Evolutionary conservation across 176 grass and related monocot genomes (phyloP), one percentile per base, ranked within the genome.

Genomic region (Aechmea fasciata): DNA sequence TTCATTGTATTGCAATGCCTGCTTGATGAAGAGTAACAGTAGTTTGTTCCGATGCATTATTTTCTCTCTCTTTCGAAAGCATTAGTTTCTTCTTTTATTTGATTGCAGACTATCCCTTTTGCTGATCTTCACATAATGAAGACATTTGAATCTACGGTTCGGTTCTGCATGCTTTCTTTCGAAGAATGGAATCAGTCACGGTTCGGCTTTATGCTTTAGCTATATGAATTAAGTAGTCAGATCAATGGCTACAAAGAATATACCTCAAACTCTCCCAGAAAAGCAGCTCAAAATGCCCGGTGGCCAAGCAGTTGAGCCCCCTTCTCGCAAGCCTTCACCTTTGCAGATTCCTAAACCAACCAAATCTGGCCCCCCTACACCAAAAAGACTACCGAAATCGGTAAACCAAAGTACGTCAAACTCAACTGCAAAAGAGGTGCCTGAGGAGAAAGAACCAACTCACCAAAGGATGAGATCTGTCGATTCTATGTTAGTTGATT

Each of bases 201-300:
- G 63, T 11, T 18, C 10, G 15, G 33, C 0, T 54, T 75, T 66
- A 47, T 62, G 28, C 48, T 25, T 28, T 52, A 73, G 68, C 64
- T 50, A 69, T 50, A 68, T 25, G 53, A 57, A 53, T 17, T 13
- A 15, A 57, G 10, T 15, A 24, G 11, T 75, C 15, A 24, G 33
- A 20, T 47, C 63, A 65, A 82, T 82, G 85, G 72, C 83, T 78
- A 82, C 85, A 52, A 83, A 91, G 66, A 49, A 71, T 33, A 47
- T 81, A 17, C 65, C 53, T 67, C 80, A 78, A 67, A 50, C 63
- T 66, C 14, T 71, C 19, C 18, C 70, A 29, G 63, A n/a, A 53
- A 48, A 75, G 53, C 62, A 41, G 2, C 62, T 75, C 18, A 75
- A 75, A 64, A 13, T 52, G 10, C 72, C 72, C 11, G 71, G 55